Conservation (phyloP, 495 filamentous ascomycete genomes). For the Penicillium cosmopolitanum region DNA sequence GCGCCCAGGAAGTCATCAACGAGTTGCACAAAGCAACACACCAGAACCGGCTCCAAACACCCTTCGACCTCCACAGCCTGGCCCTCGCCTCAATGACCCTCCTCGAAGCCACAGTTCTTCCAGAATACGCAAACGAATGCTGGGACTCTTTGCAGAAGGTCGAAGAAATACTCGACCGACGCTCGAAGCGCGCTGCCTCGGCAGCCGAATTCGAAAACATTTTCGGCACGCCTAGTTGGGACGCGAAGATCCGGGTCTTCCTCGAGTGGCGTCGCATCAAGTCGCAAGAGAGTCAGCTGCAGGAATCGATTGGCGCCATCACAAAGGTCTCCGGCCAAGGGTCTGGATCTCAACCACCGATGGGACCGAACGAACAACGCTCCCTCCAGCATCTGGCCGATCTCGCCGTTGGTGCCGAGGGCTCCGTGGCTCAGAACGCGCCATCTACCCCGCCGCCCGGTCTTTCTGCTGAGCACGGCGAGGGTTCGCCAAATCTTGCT, state of each 20-base stretch:
- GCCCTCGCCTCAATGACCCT: conserved; percentile 70
- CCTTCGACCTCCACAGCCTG: conserved; percentile 74
- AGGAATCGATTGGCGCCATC: conserved; percentile 34
- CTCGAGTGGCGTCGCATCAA: conserved; percentile 49
- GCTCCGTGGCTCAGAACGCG: conserved; percentile 41
- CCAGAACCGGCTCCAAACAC: conserved; percentile 44
- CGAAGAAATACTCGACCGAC: conserved; percentile 50
- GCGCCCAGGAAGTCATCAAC: conserved; percentile 61
- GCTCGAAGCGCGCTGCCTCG: conserved; percentile 31
- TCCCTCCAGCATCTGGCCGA: conserved; percentile 68
- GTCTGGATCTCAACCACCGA: conserved; percentile 35
- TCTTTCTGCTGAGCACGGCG: conserved; percentile 34
- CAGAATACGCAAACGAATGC: conserved; percentile 45
- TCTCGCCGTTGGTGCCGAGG: conserved; percentile 57
- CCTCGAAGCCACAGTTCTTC: conserved; percentile 62
- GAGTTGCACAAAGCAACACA: conserved; percentile 58
- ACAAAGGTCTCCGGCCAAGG: conserved; percentile 15
- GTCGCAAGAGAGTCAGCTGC: conserved; percentile 43
- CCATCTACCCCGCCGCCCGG: conserved; percentile 39
- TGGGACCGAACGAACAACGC: conserved; percentile 53
- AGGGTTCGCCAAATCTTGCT: conserved; percentile 37
- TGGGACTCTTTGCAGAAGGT: conserved; percentile 49
- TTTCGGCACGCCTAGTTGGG: conserved; percentile 47
- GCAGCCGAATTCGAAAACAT: conserved; percentile 41
- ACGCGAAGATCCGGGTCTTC: conserved; percentile 51